These are phyloP conservation scores for Trichaptum fuscoviolaceum DNA, from an alignment of 768 basidiomycete species.

Conservation along the genomic window DNA sequence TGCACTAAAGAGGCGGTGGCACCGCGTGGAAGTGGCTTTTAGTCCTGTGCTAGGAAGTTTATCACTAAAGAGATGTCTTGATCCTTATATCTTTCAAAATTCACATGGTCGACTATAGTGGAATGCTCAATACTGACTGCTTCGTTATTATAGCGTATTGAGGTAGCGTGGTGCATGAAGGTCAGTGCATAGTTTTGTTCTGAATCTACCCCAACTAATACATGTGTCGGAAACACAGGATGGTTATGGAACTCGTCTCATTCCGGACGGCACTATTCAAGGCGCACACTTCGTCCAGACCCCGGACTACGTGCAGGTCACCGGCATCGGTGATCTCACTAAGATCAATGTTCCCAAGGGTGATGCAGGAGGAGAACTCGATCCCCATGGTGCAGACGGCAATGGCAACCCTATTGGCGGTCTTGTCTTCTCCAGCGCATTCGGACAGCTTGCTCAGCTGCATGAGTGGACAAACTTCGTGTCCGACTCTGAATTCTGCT, in stretches of 20 bases:
- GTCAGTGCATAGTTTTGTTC: slow-evolving; percentile 17
- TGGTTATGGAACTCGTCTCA: slow-evolving; percentile 17
- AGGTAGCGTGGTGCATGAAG: slow-evolving; percentile 31
- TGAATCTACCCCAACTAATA: not conserved
- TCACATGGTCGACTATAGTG: not conserved
- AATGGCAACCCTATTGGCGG: slow-evolving; percentile 31
- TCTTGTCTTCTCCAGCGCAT: slow-evolving; percentile 31
- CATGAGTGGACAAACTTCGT: slow-evolving; percentile 21
- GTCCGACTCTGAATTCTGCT: slow-evolving; percentile 25
- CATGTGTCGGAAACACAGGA: slow-evolving; percentile 1
- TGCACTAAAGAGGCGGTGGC: not conserved
- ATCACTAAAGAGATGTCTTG: too few relatives aligned
- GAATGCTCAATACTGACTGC: not conserved
- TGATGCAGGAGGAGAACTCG: slow-evolving; percentile 39
- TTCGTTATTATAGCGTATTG: slow-evolving; percentile 22
- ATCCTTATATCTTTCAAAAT: not conserved
- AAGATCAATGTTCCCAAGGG: slow-evolving; percentile 31
- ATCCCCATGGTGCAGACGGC: slow-evolving; percentile 31
- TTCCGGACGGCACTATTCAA: slow-evolving; percentile 21
- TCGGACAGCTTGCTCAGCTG: slow-evolving; percentile 16
- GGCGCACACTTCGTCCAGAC: slow-evolving; percentile 22
- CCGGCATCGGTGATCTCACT: slow-evolving; percentile 33
- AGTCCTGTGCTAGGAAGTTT: too few relatives aligned
- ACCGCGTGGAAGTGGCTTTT: not conserved
- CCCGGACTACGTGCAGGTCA: slow-evolving; percentile 21